Evolutionary conservation across 129 eudicot genomes (phyloP).

Genomic region (Tagetes patula): DNA sequence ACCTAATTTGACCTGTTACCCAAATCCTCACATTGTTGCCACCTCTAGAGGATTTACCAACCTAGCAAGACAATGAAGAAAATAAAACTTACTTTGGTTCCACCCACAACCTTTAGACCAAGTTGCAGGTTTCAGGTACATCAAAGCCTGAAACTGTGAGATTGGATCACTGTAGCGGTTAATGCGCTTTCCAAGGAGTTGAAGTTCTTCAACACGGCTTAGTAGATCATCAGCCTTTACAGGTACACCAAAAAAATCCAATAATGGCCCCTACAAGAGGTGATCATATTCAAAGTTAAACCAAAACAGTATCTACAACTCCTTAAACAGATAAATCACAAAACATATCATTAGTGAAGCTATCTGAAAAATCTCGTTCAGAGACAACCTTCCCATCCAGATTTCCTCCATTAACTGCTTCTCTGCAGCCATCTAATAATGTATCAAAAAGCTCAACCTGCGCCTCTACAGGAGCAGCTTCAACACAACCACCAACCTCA

Average conservation of each 20-base stretch:
- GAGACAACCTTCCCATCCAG: slow-evolving; percentile 67
- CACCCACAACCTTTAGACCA: slow-evolving; percentile 99
- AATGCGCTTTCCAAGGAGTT: slow-evolving; percentile 86
- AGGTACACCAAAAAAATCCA: slow-evolving; percentile 92
- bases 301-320: slow-evolving; percentile 16
- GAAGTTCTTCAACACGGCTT: slow-evolving; percentile 87
- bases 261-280: slow-evolving; percentile 66
- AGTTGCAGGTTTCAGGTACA: slow-evolving; percentile 90
- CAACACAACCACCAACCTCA: slow-evolving; percentile 93
- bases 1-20: neutral
- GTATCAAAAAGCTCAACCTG: slow-evolving; percentile 96
- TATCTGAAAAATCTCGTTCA: neutral
- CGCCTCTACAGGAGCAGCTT: slow-evolving; percentile 88
- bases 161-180: slow-evolving; percentile 76
- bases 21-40: neutral
- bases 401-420: slow-evolving; percentile 65
- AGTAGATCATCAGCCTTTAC: slow-evolving; percentile 91
- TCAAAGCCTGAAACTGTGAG: slow-evolving; percentile 83
- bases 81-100: slow-evolving; percentile 84
- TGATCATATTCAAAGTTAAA: slow-evolving; percentile 21
- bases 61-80: slow-evolving; percentile 1
- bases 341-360: neutral
- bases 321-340: slow-evolving; percentile 24
- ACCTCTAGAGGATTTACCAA: slow-evolving; percentile 9
- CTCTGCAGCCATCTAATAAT: slow-evolving; percentile 86